A percentile compares a stretch with the other conserved stretches of the same genome.
These are phyloP conservation scores for Xylaria multiplex DNA, from an alignment of 2,329 filamentous ascomycete species.

Conservation along the genomic window DNA sequence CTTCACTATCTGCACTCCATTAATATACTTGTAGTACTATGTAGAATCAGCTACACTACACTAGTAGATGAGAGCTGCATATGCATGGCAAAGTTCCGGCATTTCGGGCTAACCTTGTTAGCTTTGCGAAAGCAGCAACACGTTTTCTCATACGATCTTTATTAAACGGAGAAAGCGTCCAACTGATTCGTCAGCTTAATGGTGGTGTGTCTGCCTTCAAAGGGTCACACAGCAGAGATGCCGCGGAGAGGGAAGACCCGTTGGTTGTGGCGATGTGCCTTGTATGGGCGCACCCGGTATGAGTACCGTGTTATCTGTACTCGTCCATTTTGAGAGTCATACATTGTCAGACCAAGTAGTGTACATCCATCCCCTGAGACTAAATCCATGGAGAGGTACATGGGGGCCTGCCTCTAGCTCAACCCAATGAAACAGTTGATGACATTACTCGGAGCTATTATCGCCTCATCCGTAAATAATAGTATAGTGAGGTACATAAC, in stretches of 20 bases:
- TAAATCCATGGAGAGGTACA: conserved; percentile 18
- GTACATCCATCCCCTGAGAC: conserved; percentile 18
- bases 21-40: too few relatives aligned
- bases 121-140: neutral
- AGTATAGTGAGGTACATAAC: too few relatives aligned
- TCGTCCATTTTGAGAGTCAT: neutral
- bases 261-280: too few relatives aligned
- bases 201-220: conserved; percentile 9
- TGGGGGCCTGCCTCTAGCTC: conserved; percentile 35
- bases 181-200: conserved; percentile 1
- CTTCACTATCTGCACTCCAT: too few relatives aligned
- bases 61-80: conserved; percentile 27
- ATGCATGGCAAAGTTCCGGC: conserved; percentile 30
- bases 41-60: conserved; percentile 1
- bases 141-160: neutral
- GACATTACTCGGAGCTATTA: conserved; percentile 39
- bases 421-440: conserved; percentile 32
- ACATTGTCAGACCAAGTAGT: conserved; percentile 6
- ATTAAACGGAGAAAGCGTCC: conserved; percentile 12
- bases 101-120: conserved; percentile 21
- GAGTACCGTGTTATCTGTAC: neutral
- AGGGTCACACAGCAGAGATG: conserved; percentile 8
- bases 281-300: too few relatives aligned
- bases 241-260: conserved; percentile 6
- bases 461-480: conserved; percentile 31